phyloP scores from a whole-genome alignment of 148 eudicot species.

The Rhododendron ovatum region DNA sequence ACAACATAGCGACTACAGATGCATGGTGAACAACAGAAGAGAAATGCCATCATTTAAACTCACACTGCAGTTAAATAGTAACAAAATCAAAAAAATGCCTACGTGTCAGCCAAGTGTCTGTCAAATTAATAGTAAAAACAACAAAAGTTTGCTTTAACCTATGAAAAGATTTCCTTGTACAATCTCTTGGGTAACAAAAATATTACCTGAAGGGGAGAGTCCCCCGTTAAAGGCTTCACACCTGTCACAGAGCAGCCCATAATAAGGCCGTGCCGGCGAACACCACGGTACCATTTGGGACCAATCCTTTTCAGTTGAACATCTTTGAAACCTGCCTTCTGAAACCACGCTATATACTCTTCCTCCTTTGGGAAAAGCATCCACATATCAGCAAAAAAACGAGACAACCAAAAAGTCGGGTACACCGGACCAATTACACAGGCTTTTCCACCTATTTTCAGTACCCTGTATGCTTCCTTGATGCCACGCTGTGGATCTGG shows the following conservation, averaged over 20 bases:
- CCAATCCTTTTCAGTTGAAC: conserved; percentile 90
- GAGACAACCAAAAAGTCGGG: conserved; percentile 90
- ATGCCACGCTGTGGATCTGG: conserved; percentile 98
- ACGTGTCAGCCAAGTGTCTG: not conserved
- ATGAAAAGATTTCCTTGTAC: not conserved
- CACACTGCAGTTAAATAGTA: not conserved
- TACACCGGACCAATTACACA: conserved; percentile 90
- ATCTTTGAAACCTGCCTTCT: conserved; percentile 82
- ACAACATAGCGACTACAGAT: not conserved
- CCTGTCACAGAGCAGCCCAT: conserved; percentile 98
- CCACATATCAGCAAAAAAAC: conserved; percentile 93
- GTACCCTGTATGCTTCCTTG: conserved; percentile 93
- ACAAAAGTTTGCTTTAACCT: not conserved
- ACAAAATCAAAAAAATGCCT: not conserved
- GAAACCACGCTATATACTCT: conserved; percentile 92
- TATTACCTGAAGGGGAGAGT: conserved; percentile 86
- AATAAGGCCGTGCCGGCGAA: conserved; percentile 90
- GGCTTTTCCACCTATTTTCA: conserved; percentile 84
- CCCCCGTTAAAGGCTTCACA: conserved; percentile 84
- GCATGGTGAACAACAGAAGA: not conserved
- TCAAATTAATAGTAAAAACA: not conserved
- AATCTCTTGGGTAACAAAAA: not conserved
- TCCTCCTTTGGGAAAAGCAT: conserved; percentile 98
- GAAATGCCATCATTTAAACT: not conserved
- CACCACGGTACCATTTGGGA: conserved; percentile 95